Conservation (phyloP, 768 basidiomycete genomes). For the Mycena alexandri region DNA sequence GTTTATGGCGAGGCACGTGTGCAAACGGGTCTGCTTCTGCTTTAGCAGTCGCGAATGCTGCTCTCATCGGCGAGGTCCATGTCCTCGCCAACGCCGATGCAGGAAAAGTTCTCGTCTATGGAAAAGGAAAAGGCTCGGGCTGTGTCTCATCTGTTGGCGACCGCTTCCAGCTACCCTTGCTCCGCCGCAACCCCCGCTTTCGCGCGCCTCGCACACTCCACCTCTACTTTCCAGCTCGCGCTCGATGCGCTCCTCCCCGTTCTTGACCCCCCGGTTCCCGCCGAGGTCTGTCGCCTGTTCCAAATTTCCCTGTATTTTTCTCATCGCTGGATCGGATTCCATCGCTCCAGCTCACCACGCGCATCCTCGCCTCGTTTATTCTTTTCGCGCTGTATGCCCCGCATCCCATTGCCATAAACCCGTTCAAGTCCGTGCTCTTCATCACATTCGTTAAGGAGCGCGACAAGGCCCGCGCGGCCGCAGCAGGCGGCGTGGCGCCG, state of each 20-base stretch:
- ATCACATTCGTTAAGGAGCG: slow-evolving; percentile 78
- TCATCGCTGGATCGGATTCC: slow-evolving; percentile 29
- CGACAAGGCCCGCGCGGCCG: slow-evolving; percentile 66
- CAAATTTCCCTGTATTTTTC: slow-evolving; percentile 16
- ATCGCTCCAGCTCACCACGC: slow-evolving; percentile 68
- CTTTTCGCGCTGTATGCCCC: slow-evolving; percentile 85
- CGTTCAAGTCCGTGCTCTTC: slow-evolving; percentile 81
- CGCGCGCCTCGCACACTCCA: slow-evolving; percentile 79
- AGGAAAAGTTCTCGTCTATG: too few species aligned
- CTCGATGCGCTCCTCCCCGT: slow-evolving; percentile 85
- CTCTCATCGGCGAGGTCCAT: too few species aligned
- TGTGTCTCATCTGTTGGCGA: slow-evolving; percentile 74
- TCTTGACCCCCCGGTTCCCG: slow-evolving; percentile 63
- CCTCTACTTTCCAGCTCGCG: slow-evolving; percentile 85
- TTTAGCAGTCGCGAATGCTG: too few species aligned
- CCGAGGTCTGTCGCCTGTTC: slow-evolving; percentile 61
- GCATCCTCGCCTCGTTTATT: slow-evolving; percentile 84
- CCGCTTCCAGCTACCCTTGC: slow-evolving; percentile 78
- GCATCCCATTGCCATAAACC: slow-evolving; percentile 83
- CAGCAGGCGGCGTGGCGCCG: slow-evolving; percentile 64
- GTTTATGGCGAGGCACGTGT: too few species aligned
- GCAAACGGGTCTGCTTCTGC: too few species aligned
- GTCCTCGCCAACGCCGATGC: too few species aligned
- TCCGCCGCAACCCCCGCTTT: slow-evolving; percentile 84
- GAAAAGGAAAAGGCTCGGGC: background rate